phyloP scores from a whole-genome alignment of 2,329 filamentous ascomycete genomes.

The Cytospora schulzeri region DNA sequence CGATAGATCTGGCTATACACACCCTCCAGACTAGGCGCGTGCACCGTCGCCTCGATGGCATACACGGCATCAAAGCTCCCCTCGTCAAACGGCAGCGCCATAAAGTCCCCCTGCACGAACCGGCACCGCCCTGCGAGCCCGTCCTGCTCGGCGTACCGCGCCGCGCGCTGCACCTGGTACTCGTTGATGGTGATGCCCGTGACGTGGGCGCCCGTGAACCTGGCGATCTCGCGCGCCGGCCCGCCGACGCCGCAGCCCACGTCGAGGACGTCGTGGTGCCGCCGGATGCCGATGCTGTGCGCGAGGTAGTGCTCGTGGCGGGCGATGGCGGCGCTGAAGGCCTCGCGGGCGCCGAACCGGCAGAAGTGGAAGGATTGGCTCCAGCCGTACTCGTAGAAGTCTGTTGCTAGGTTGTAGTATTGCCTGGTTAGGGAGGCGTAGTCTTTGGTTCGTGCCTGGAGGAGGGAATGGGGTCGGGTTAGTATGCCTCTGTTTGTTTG shows the following conservation, averaged over 20 bases:
- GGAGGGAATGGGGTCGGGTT: background rate
- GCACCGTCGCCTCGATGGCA: constrained; percentile 76
- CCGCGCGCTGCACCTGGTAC: constrained; percentile 77
- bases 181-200: constrained; percentile 79
- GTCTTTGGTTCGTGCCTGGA: constrained; percentile 22
- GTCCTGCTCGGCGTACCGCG: constrained; percentile 66
- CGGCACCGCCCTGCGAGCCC: constrained; percentile 65
- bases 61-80: constrained; percentile 76
- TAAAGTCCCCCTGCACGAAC: constrained; percentile 76
- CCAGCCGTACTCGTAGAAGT: constrained; percentile 78
- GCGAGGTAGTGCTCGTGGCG: constrained; percentile 79
- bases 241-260: constrained; percentile 79
- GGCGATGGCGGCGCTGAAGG: constrained; percentile 72
- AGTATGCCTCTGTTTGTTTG: background rate
- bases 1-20: constrained; percentile 75
- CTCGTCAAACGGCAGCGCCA: constrained; percentile 76
- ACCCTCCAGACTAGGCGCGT: constrained; percentile 71
- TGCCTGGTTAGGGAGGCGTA: constrained; percentile 27
- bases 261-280: constrained; percentile 70
- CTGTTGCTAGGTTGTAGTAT: constrained; percentile 75
- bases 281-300: constrained; percentile 66
- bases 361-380: constrained; percentile 77
- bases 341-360: constrained; percentile 70
- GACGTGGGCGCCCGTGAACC: constrained; percentile 70
- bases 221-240: constrained; percentile 73